Conservation (phyloP, 2,329 filamentous ascomycete genomes). For the Emydomyces testavorans region DNA sequence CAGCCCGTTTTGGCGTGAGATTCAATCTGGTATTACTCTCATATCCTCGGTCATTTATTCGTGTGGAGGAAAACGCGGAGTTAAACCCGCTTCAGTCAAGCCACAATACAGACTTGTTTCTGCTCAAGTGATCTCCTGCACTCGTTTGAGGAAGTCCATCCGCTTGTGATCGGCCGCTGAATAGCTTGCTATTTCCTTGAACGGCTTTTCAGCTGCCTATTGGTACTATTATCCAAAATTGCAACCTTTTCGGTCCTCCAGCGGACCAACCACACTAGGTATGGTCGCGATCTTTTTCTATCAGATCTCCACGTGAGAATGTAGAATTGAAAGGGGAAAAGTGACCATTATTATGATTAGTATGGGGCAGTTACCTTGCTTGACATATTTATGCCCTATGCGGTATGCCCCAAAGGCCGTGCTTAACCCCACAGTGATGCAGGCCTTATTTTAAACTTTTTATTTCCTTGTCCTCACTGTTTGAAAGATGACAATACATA, state of each 20-base stretch:
- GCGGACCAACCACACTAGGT: too few relatives aligned
- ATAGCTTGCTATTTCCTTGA: neutral
- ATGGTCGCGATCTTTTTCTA: too few relatives aligned
- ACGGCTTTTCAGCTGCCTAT: slow-evolving; percentile 1
- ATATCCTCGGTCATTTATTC: neutral
- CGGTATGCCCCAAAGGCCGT: slow-evolving; percentile 5
- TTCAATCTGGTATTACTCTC: too few relatives aligned
- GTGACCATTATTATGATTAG: neutral
- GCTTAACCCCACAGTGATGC: slow-evolving; percentile 9
- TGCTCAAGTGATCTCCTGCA: slow-evolving; percentile 8
- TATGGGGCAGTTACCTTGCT: neutral
- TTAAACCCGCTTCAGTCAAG: neutral
- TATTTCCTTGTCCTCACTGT: neutral
- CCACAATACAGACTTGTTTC: neutral
- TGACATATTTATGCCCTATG: slow-evolving; percentile 9
- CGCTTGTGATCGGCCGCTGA: neutral
- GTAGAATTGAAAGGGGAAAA: neutral
- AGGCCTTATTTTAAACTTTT: slow-evolving; percentile 8
- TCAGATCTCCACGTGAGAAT: slow-evolving; percentile 8
- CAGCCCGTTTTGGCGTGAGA: too few relatives aligned
- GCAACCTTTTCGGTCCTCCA: neutral
- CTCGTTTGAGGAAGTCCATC: neutral
- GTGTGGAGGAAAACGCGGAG: neutral
- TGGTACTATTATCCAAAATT: too few relatives aligned
- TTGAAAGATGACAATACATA: too few relatives aligned